Evolutionary conservation across 805 yeast species (phyloP).

Genomic region (Nakazawaea ambrosiae): DNA sequence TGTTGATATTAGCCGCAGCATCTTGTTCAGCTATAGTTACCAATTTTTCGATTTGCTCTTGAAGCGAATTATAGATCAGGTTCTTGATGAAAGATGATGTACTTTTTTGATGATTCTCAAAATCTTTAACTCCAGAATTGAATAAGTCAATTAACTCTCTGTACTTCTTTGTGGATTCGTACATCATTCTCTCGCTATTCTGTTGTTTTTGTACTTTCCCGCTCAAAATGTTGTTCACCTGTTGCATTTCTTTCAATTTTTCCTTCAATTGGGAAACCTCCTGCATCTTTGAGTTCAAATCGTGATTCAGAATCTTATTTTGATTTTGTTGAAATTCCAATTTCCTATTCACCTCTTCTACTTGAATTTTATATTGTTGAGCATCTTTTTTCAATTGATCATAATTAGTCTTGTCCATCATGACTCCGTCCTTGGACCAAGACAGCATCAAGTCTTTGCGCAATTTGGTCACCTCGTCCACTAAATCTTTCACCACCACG

Average conservation of each 20-base stretch:
- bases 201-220: conserved; percentile 23
- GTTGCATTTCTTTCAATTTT: conserved; percentile 16
- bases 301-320: conserved; percentile 20
- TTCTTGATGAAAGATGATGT: conserved; percentile 12
- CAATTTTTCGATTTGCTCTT: conserved; percentile 13
- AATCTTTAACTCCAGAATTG: conserved; percentile 19
- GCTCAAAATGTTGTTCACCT: conserved; percentile 20
- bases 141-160: conserved; percentile 22
- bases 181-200: conserved; percentile 23
- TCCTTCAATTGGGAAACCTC: conserved; percentile 18
- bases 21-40: conserved; percentile 1
- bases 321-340: conserved; percentile 33
- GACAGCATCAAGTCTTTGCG: conserved; percentile 54
- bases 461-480: conserved; percentile 37
- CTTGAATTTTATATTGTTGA: conserved; percentile 42
- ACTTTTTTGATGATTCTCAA: conserved; percentile 16
- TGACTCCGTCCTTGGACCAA: conserved; percentile 58
- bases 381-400: conserved; percentile 40
- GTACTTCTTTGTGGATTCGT: conserved; percentile 25
- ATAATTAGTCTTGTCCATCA: conserved; percentile 53
- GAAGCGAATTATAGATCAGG: conserved; percentile 13
- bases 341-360: conserved; percentile 36
- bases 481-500: conserved; percentile 35
- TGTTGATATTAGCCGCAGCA: neutral
- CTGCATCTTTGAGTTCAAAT: conserved; percentile 14